phyloP scores from a whole-genome alignment of 805 yeast genomes.

The Yarrowia porcina region DNA sequence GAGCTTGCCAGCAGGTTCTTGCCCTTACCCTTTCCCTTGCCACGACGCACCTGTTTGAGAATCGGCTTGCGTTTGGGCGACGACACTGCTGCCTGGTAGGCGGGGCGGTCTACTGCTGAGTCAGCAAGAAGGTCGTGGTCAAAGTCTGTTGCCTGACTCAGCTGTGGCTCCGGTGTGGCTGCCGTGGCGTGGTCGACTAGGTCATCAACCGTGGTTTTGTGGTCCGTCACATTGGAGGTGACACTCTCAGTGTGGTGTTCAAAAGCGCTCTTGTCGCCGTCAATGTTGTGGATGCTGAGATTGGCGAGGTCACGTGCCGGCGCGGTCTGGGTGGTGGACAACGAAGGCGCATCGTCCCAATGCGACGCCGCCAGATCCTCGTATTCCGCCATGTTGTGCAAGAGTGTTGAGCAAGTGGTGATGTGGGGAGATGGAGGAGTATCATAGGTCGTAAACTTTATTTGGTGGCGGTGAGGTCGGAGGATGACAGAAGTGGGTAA shows the following conservation, averaged over 20 bases:
- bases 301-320: constrained; percentile 3
- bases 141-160: not conserved
- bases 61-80: constrained; percentile 21
- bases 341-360: constrained; percentile 28
- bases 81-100: constrained; percentile 21
- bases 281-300: constrained; percentile 17
- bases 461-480: not conserved
- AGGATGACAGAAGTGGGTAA: too few species aligned
- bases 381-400: constrained; percentile 7
- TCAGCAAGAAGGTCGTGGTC: constrained; percentile 1
- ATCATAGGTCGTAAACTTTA: too few species aligned
- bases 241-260: not conserved
- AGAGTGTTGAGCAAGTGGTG: not conserved
- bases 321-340: not conserved
- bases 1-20: not conserved
- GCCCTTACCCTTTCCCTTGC: constrained; percentile 22
- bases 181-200: not conserved
- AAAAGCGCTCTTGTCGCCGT: not conserved
- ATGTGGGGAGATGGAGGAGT: not conserved
- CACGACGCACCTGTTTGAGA: constrained; percentile 14
- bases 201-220: constrained; percentile 21
- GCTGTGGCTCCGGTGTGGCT: not conserved
- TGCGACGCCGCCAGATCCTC: constrained; percentile 26
- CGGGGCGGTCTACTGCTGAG: not conserved
- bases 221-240: not conserved